A percentile compares a stretch with the other conserved stretches of the same genome.
phyloP scores from a whole-genome alignment of 441 rosid species.

The Populus hybrid region DNA sequence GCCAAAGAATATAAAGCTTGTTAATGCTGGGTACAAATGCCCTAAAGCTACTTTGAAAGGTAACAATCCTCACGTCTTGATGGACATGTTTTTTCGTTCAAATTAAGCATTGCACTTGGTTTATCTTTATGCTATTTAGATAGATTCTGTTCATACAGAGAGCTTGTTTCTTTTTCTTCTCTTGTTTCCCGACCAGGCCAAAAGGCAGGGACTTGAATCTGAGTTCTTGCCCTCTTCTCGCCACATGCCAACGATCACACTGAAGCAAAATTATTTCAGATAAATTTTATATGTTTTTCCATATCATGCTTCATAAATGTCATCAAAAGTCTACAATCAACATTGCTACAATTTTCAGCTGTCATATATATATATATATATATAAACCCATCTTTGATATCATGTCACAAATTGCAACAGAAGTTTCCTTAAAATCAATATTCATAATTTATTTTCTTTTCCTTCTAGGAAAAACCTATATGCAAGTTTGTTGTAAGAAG shows the following conservation, averaged over 20 bases:
- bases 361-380: neutral
- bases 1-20: conserved; percentile 50
- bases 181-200: neutral
- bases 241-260: neutral
- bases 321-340: neutral
- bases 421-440: neutral
- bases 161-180: neutral
- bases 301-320: neutral
- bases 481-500: conserved; percentile 72
- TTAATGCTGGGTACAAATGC: conserved; percentile 45
- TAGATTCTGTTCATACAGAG: neutral
- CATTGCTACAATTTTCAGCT: neutral
- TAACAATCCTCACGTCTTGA: conserved; percentile 1
- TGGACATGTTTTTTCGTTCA: neutral
- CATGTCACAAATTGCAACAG: neutral
- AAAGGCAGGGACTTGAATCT: neutral
- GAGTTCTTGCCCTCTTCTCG: neutral
- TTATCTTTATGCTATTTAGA: neutral
- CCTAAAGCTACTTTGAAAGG: conserved; percentile 39
- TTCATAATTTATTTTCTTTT: neutral
- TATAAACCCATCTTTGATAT: neutral
- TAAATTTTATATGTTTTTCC: neutral
- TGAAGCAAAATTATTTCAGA: neutral
- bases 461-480: conserved; percentile 34
- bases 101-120: neutral